Conservation (phyloP, 2,329 filamentous ascomycete genomes). For the Mycosphaerella arachidis region DNA sequence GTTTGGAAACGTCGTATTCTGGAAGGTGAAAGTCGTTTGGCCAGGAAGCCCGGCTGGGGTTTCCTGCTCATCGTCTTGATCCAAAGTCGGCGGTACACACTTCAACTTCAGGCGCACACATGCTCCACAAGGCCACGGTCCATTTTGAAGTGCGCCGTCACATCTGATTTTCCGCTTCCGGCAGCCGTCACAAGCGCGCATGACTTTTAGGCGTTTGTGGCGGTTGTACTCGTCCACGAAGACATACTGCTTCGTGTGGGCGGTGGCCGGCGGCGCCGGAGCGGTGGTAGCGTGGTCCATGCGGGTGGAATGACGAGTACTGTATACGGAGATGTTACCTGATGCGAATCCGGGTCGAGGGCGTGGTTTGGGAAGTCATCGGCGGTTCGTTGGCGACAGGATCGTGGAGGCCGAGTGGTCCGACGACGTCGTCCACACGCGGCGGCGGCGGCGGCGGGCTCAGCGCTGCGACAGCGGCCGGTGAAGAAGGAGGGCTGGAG, state of each 20-base stretch:
- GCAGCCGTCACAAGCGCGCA: slow-evolving; percentile 95
- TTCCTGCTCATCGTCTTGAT: slow-evolving; percentile 58
- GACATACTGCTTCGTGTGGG: slow-evolving; percentile 90
- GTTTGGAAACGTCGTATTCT: slow-evolving; percentile 22
- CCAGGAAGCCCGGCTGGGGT: slow-evolving; percentile 18
- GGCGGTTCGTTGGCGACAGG: neutral
- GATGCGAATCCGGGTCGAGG: slow-evolving; percentile 9
- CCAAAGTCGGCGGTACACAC: slow-evolving; percentile 82
- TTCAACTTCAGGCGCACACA: slow-evolving; percentile 89
- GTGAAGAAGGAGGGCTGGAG: neutral
- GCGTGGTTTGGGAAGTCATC: slow-evolving; percentile 14
- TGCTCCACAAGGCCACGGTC: slow-evolving; percentile 85
- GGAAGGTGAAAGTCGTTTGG: slow-evolving; percentile 29
- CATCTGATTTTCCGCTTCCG: slow-evolving; percentile 96
- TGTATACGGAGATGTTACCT: slow-evolving; percentile 6
- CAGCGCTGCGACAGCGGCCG: neutral
- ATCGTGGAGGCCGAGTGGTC: neutral
- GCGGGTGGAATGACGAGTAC: slow-evolving; percentile 6
- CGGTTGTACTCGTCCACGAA: slow-evolving; percentile 98
- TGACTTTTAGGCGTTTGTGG: slow-evolving; percentile 94
- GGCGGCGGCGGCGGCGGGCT: neutral
- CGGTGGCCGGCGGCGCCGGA: slow-evolving; percentile 54
- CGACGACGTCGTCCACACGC: neutral
- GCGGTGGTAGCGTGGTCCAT: slow-evolving; percentile 20
- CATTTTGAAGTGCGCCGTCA: slow-evolving; percentile 93